Evolutionary conservation across 768 basidiomycete species (phyloP).

Genomic region (Macrolepiota albuminosa): DNA sequence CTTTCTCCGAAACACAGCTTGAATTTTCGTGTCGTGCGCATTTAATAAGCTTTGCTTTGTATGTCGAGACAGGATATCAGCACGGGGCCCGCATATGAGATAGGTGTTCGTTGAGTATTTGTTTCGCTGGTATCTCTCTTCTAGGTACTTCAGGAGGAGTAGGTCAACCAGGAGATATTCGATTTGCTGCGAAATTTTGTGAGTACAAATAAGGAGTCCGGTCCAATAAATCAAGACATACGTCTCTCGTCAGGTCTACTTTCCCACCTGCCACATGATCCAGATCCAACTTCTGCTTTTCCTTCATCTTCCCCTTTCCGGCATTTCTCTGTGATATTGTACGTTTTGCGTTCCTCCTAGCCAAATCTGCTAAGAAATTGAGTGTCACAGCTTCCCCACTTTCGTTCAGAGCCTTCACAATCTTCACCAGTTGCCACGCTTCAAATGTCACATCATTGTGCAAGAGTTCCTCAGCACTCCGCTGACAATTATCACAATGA

Average conservation of each 20-base stretch:
- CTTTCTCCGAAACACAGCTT: constrained; percentile 37
- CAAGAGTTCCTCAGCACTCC: constrained; percentile 46
- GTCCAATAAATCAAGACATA: constrained; percentile 27
- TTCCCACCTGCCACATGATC: constrained; percentile 58
- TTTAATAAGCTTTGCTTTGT: constrained; percentile 32
- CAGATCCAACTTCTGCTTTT: constrained; percentile 57
- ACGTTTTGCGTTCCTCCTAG: constrained; percentile 59
- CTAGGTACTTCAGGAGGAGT: constrained; percentile 55
- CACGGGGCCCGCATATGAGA: constrained; percentile 41
- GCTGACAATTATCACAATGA: constrained; percentile 89
- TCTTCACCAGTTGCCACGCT: constrained; percentile 74
- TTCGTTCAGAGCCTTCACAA: constrained; percentile 43
- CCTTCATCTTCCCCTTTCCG: constrained; percentile 28
- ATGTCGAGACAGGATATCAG: constrained; percentile 42
- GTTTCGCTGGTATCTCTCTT: constrained; percentile 50
- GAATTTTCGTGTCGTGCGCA: constrained; percentile 30
- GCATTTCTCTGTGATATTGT: constrained; percentile 25
- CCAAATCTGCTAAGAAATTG: constrained; percentile 57
- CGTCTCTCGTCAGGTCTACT: constrained; percentile 61
- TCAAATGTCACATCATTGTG: constrained; percentile 65
- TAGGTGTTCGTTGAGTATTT: constrained; percentile 58
- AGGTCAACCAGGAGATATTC: constrained; percentile 72
- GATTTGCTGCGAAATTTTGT: constrained; percentile 46
- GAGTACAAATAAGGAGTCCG: not conserved
- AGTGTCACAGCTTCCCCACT: constrained; percentile 63